phyloP scores from a whole-genome alignment of 1,139 yeast genomes.

The Sugiyamaella grinbergsii region DNA sequence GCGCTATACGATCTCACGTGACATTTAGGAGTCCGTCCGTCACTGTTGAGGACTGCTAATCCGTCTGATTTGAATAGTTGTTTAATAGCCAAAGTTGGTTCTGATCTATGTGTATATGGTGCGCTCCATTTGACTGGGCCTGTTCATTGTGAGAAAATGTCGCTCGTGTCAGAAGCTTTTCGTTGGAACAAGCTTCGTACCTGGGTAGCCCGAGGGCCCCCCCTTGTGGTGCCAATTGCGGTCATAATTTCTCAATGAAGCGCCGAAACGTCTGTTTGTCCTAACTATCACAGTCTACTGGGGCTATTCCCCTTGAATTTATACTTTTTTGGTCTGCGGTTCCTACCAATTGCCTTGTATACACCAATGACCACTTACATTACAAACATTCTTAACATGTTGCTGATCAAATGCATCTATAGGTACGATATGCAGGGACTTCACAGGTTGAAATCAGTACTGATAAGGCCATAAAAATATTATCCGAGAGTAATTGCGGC shows the following conservation, averaged over 20 bases:
- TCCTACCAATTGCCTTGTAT: neutral
- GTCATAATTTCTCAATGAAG: too few relatives aligned
- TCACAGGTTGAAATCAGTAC: too few relatives aligned
- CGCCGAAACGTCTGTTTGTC: too few relatives aligned
- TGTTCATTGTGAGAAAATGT: too few relatives aligned
- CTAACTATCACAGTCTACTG: neutral
- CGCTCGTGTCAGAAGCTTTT: too few relatives aligned
- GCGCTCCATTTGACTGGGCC: too few relatives aligned
- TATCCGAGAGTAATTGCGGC: too few relatives aligned
- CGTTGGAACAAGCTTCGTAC: too few relatives aligned
- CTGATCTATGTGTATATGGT: neutral
- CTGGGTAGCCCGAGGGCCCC: too few relatives aligned
- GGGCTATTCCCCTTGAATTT: neutral
- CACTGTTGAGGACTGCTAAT: too few relatives aligned
- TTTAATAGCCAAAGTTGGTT: neutral
- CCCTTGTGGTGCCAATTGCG: too few relatives aligned
- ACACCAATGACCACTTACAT: neutral
- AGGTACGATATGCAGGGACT: neutral
- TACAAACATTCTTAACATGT: neutral
- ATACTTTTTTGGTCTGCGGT: neutral
- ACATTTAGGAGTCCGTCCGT: neutral
- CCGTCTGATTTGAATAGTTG: neutral
- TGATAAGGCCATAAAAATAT: too few relatives aligned
- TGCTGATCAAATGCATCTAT: neutral
- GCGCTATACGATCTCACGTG: slow-evolving; percentile 6